A percentile compares a stretch with the other conserved stretches of the same genome.
Conservation (phyloP, 2,329 filamentous ascomycete species). For the Triangularia setosa region DNA sequence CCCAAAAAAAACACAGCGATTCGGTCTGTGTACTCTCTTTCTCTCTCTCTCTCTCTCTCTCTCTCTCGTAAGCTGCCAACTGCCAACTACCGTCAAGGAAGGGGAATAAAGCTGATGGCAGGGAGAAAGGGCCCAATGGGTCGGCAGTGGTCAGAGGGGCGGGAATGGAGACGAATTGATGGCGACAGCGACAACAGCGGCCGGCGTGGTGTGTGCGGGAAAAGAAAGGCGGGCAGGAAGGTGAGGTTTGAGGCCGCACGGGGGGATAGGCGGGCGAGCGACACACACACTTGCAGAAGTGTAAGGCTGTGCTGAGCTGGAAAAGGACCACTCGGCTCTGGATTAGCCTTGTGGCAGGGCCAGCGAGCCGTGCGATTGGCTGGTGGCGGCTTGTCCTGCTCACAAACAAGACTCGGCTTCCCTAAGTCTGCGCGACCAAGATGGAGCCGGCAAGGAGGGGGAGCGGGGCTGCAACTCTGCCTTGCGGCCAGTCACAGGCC, state of each 20-base stretch:
- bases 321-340: constrained; percentile 25
- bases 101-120: not conserved
- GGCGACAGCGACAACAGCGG: constrained; percentile 4
- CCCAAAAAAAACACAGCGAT: not conserved
- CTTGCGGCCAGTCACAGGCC: constrained; percentile 19
- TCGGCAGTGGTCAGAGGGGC: not conserved
- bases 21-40: not conserved
- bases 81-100: no score
- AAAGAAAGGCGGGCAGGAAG: not conserved
- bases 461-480: constrained; percentile 22
- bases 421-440: constrained; percentile 9
- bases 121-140: not conserved
- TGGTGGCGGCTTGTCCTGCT: not conserved
- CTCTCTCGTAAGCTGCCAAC: no score
- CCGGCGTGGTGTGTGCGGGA: not conserved
- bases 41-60: no score
- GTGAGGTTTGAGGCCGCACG: constrained; percentile 10
- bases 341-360: constrained; percentile 29
- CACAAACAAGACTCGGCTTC: constrained; percentile 9
- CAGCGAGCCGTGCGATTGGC: constrained; percentile 15
- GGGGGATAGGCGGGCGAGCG: not conserved
- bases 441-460: constrained; percentile 14
- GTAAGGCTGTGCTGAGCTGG: constrained; percentile 28
- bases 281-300: constrained; percentile 10
- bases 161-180: constrained; percentile 11